phyloP scores from a whole-genome alignment of 2,329 filamentous ascomycete species.

The Magnaporthiopsis rhizophila region DNA sequence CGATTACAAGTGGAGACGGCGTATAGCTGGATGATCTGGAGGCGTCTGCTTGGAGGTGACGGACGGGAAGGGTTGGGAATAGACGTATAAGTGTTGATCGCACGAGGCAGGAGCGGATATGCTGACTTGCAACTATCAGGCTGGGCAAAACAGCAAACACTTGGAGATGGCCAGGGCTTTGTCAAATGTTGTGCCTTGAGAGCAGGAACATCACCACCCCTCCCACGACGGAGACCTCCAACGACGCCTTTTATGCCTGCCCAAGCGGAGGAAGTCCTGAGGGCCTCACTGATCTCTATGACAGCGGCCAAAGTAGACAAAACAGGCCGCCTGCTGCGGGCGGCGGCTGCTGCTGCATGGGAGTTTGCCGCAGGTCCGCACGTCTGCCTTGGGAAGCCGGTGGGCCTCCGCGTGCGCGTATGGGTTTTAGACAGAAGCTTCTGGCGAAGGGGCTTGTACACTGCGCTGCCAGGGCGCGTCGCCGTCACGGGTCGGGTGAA shows the following conservation, averaged over 20 bases:
- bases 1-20: neutral
- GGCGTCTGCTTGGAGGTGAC: neutral
- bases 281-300: neutral
- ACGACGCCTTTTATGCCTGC: neutral
- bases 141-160: neutral
- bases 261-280: neutral
- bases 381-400: too few species aligned
- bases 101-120: neutral
- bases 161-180: neutral
- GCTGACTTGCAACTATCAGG: neutral
- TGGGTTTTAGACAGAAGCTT: neutral
- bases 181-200: neutral
- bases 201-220: too few species aligned
- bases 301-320: neutral
- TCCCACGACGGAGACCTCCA: neutral
- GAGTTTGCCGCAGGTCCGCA: neutral
- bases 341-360: too few species aligned
- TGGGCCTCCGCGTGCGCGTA: neutral
- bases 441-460: neutral
- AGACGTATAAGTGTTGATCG: neutral
- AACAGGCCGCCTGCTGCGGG: neutral
- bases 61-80: neutral
- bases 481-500: neutral
- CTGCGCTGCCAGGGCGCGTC: neutral
- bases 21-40: neutral